Evolutionary conservation across 345 rosid species (phyloP), one percentile per base, ranked within the genome.

Genomic region (Gynandropsis gynandra): DNA sequence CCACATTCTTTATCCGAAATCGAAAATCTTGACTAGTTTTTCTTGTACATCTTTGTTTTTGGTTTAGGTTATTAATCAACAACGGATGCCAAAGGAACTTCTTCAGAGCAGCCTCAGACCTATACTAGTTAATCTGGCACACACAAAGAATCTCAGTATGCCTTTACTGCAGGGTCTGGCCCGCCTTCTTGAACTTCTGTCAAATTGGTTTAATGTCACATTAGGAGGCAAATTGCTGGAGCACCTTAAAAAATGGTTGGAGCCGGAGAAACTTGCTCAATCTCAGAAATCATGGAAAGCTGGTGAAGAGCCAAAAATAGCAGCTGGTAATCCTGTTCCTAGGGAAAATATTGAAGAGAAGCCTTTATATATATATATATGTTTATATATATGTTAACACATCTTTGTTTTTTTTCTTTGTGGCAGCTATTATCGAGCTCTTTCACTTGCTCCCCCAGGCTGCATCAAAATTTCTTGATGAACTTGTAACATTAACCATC

Each of bases 221-320:
- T 76, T 92, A 73, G 98, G 98, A 48, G 86, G 90, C 58, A 92
- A 92, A 79, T 68, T 92, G 80, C 74, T 92, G 68, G 98, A 87
- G 74, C 98, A 92, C 76, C 97, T 92, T 47, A 92, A 79, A 73
- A 92, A 85, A 70, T 92, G 98, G 98, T 64, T 92, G 77, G 97
- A 87, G 65, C 98, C 97, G 34, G 98, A 92, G 64, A 92, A 82
- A 72, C 98, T 92, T 65, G 83, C 86, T 49, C 95, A 85, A 75
- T 82, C 77, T 63, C 80, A 72, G 73, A 92, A 92, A 70, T 78
- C 90, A 70, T 87, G 98, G 96, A 92, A 92, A 69, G 77, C 93
- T 61, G 98, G 98, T 58, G 98, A 92, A 74, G 98, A 92, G 75
- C 95, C 98, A 29, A 92, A 92, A 79, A 87, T 92, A 55, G 98